Conservation (phyloP, 2,329 filamentous ascomycete genomes). For the Colletotrichum tofieldiae region DNA sequence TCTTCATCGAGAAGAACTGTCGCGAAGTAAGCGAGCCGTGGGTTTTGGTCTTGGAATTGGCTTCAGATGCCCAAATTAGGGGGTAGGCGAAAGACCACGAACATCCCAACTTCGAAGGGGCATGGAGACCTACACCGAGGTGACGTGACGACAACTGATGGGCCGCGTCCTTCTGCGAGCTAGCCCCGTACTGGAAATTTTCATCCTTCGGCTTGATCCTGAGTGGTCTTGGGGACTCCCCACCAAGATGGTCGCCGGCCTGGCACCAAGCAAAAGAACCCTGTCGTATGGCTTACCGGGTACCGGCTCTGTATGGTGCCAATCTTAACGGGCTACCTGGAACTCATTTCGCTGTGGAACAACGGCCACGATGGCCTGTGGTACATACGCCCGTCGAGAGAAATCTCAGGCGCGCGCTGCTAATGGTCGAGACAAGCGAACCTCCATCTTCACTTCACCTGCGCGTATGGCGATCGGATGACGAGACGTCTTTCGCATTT, state of each 20-base stretch:
- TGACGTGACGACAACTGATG: slow-evolving; percentile 9
- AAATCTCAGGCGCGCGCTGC: background rate
- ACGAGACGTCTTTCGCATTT: background rate
- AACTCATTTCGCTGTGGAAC: slow-evolving; percentile 24
- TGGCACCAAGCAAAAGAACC: slow-evolving; percentile 26
- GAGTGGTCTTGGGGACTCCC: slow-evolving; percentile 24
- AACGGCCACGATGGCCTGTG: slow-evolving; percentile 9
- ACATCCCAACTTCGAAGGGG: background rate
- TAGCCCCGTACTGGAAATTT: slow-evolving; percentile 10
- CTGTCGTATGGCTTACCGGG: slow-evolving; percentile 22
- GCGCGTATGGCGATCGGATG: background rate
- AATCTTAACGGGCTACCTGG: slow-evolving; percentile 29
- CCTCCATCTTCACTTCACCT: background rate
- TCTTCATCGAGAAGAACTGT: background rate
- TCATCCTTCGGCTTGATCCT: slow-evolving; percentile 17
- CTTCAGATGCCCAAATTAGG: background rate
- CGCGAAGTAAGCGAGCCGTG: background rate
- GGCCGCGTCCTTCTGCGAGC: slow-evolving; percentile 3
- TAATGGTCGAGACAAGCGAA: background rate
- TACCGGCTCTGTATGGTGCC: slow-evolving; percentile 12
- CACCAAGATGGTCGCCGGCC: slow-evolving; percentile 13
- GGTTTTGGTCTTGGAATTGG: background rate
- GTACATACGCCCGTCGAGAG: background rate
- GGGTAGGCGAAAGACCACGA: background rate
- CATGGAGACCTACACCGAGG: background rate